Evolutionary conservation across 768 basidiomycete genomes (phyloP).

Genomic region (Phylloporus sp.): DNA sequence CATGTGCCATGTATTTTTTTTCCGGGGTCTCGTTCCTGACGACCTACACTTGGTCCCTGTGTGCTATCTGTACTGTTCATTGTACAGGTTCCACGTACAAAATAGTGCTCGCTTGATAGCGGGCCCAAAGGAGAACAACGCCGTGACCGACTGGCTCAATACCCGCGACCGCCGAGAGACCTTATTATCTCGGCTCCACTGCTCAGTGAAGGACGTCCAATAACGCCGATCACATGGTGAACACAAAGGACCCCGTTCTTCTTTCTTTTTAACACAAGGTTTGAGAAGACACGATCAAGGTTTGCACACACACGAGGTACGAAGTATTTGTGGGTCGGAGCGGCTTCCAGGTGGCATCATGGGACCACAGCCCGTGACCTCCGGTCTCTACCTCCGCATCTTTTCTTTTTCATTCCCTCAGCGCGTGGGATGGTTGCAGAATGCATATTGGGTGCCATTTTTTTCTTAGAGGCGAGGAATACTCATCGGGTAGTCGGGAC

Average conservation of each 20-base stretch:
- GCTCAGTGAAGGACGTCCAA: not conserved
- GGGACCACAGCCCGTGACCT: not conserved
- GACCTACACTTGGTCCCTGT: not conserved
- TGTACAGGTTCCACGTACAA: not conserved
- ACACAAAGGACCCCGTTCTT: not conserved
- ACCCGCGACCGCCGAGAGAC: not conserved
- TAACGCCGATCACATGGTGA: slow-evolving; percentile 16
- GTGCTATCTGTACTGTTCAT: not conserved
- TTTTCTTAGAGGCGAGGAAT: not conserved
- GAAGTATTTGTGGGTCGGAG: slow-evolving; percentile 1
- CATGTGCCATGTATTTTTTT: no score
- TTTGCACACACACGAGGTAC: slow-evolving; percentile 14
- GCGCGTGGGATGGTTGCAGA: slow-evolving; percentile 1
- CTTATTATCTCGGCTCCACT: slow-evolving; percentile 5
- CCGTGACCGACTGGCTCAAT: not conserved
- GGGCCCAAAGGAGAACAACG: not conserved
- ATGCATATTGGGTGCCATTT: slow-evolving; percentile 7
- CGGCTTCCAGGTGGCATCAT: not conserved
- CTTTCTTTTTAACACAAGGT: slow-evolving; percentile 15
- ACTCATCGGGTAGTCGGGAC: not conserved
- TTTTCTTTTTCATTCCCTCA: slow-evolving; percentile 13
- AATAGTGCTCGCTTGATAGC: not conserved
- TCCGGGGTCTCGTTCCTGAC: not conserved
- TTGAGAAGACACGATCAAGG: slow-evolving; percentile 9
- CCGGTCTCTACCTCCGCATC: not conserved